Conservation (phyloP, 208 protist genomes). For the Strigomonas culicis region DNA sequence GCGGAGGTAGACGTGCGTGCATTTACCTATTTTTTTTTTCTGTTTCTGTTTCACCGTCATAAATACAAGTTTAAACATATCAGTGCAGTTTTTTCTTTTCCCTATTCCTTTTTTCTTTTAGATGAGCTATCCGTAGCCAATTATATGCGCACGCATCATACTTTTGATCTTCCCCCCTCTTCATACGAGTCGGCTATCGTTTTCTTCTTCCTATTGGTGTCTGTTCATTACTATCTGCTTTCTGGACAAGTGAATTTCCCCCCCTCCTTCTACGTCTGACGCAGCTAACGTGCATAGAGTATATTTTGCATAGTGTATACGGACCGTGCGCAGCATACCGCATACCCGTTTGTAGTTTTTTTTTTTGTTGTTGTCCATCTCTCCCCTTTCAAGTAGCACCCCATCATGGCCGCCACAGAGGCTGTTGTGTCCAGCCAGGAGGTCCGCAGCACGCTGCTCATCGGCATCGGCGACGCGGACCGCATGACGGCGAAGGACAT, state of each 20-base stretch:
- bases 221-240: neutral
- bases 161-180: slow-evolving; percentile 3
- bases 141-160: neutral
- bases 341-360: slow-evolving; percentile 16
- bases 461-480: slow-evolving; percentile 32
- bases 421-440: slow-evolving; percentile 47
- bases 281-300: neutral
- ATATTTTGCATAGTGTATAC: too few species aligned
- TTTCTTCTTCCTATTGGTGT: slow-evolving; percentile 18
- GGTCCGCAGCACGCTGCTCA: slow-evolving; percentile 65
- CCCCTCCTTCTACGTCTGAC: too few species aligned
- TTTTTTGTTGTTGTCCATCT: neutral
- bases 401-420: slow-evolving; percentile 3
- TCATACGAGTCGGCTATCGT: neutral
- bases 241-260: too few species aligned
- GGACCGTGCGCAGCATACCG: too few species aligned
- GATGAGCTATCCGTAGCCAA: neutral
- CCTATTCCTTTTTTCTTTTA: slow-evolving; percentile 14
- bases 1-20: neutral
- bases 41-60: neutral
- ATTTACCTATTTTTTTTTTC: slow-evolving; percentile 6
- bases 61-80: neutral
- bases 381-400: neutral
- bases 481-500: slow-evolving; percentile 76
- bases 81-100: slow-evolving; percentile 9